A percentile compares a stretch with the other conserved stretches of the same genome.
phyloP scores from a whole-genome alignment of 306 rosid species.

The Pyrus betulifolia region DNA sequence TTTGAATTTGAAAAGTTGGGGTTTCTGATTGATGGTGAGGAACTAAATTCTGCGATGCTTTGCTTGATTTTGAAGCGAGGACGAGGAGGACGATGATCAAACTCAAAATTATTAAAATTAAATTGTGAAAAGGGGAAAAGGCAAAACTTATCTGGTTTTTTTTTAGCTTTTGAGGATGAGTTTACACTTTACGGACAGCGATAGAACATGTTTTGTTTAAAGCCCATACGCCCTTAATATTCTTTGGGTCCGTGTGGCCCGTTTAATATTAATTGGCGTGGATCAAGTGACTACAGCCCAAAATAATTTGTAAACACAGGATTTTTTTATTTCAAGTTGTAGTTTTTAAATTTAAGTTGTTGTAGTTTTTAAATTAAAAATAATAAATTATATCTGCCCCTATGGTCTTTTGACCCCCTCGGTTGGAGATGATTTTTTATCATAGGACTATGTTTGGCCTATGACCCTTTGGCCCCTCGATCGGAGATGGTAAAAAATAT shows the following conservation, averaged over 20 bases:
- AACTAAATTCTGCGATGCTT: background rate
- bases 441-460: no score
- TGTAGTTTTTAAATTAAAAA: no score
- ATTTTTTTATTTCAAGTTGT: no score
- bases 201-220: no score
- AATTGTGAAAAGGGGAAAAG: background rate
- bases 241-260: no score
- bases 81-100: background rate
- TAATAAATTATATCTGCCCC: no score
- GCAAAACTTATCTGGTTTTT: background rate
- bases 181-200: background rate
- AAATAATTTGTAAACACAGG: background rate
- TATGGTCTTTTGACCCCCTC: rapidly evolving
- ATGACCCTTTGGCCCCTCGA: rapidly evolving
- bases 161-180: background rate
- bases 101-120: background rate
- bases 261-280: no score
- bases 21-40: background rate
- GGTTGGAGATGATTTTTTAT: no score
- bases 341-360: no score
- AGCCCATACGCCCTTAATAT: no score
- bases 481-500: no score
- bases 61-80: background rate
- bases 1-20: background rate
- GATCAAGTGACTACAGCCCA: background rate